Evolutionary conservation across 495 filamentous ascomycete genomes (phyloP), one percentile per base, ranked within the genome.

Genomic region (Talaromyces stipitatus): DNA sequence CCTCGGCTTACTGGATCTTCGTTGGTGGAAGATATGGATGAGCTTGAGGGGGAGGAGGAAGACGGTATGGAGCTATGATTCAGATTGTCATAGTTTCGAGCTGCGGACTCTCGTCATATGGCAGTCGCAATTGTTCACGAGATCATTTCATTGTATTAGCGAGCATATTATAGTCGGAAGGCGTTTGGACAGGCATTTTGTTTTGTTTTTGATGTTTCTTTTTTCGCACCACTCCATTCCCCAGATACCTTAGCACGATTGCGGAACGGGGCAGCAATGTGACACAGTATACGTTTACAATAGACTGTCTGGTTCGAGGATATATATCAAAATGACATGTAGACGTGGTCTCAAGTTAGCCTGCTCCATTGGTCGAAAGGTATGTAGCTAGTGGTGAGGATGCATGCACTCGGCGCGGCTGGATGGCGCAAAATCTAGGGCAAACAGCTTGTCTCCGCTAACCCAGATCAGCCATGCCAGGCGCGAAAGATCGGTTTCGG

Each of bases 21-120:
- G 57, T 58, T 82, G 66, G 58, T 76, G 68, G 73, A 82, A 68
- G 74, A 79, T n/a, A 61, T 82, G 0, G 86, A 82, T 41, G 80
- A 84, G 28, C 77, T 80, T 23, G 89, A 89, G 9, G 79, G 68
- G 4, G 83, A 85, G n/a, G 88, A 91, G 26, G 84, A 86, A 52
- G 88, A 90, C 54, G 81, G 78, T 23, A 84, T 86, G 81, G 83
- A 85, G 62, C 75, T 84, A 52, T 74, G 71, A 46, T 83, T 65
- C 76, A 60, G 23, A n/a, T 24, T 48, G 45, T 48, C 45, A 48
- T 48, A 20, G 45, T 24, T 24, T 20, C 20, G 6, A 6, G 7
- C 24, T 48, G 45, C 45, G 45, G 45, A 24, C 45, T 48, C 45
- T 48, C 45, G 45, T 26, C 45, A 26, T 48, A 23, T 11, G 45